phyloP scores from a whole-genome alignment of 192 early-diverging fungal species.

The Pecoramyces ruminantium region DNA sequence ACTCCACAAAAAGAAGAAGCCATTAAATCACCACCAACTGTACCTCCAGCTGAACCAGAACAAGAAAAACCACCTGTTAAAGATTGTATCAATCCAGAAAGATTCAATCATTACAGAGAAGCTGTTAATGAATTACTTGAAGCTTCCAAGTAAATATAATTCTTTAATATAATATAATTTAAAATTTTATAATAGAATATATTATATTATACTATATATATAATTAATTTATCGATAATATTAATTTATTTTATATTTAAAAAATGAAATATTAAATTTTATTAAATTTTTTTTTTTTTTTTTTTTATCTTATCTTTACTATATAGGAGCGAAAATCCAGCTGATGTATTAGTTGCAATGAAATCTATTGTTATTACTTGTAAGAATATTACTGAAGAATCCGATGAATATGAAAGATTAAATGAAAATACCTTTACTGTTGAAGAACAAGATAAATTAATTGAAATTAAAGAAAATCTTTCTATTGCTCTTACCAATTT shows the following conservation, averaged over 20 bases:
- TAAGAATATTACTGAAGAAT: slow-evolving; percentile 66
- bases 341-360: slow-evolving; percentile 66
- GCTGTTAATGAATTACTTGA: neutral
- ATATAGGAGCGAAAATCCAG: slow-evolving; percentile 42
- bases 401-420: slow-evolving; percentile 43
- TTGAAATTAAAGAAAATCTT: slow-evolving; percentile 37
- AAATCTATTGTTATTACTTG: slow-evolving; percentile 66
- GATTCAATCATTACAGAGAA: neutral
- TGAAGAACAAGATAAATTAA: slow-evolving; percentile 27
- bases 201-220: no score
- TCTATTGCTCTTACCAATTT: slow-evolving; percentile 46
- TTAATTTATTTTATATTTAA: no score
- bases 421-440: slow-evolving; percentile 19
- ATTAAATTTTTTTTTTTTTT: no score
- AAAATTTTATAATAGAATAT: no score
- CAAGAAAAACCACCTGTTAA: neutral
- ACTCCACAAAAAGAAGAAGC: neutral
- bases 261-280: no score
- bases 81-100: neutral
- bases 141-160: neutral
- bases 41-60: neutral
- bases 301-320: neutral
- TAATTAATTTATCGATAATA: no score
- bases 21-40: neutral
- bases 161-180: no score